These are phyloP conservation scores for Laburnicola sp. DNA, from an alignment of 2,329 filamentous ascomycete genomes.

Conservation along the genomic window DNA sequence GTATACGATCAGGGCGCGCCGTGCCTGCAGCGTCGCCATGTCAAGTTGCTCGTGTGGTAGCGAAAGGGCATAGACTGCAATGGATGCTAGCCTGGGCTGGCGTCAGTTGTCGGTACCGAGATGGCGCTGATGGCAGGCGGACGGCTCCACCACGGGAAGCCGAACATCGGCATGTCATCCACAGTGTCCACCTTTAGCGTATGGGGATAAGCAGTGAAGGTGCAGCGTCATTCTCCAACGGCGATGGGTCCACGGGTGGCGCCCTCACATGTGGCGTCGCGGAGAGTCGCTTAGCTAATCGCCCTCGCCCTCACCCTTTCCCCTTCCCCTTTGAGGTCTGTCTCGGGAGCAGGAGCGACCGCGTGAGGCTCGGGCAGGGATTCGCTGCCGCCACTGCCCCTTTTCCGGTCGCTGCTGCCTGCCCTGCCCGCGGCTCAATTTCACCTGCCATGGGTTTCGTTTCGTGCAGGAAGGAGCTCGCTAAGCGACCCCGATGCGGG, in stretches of 20 bases:
- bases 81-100: slow-evolving; percentile 1
- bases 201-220: slow-evolving; percentile 11
- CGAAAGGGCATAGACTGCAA: not conserved
- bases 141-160: slow-evolving; percentile 2
- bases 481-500: slow-evolving; percentile 29
- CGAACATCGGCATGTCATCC: slow-evolving; percentile 10
- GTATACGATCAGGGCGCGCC: slow-evolving; percentile 73
- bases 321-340: too few relatives aligned
- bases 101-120: not conserved
- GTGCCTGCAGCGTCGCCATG: slow-evolving; percentile 19
- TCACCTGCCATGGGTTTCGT: slow-evolving; percentile 21
- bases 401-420: slow-evolving; percentile 21
- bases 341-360: not conserved
- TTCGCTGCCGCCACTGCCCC: slow-evolving; percentile 9
- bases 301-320: not conserved
- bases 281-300: not conserved
- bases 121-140: not conserved
- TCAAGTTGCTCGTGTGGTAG: slow-evolving; percentile 14
- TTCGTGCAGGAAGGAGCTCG: slow-evolving; percentile 25
- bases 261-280: not conserved
- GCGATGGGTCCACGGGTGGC: not conserved
- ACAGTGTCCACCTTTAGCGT: slow-evolving; percentile 20
- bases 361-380: not conserved
- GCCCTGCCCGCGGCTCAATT: slow-evolving; percentile 9
- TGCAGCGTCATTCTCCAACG: not conserved